These are phyloP conservation scores for Byssochlamys sp. DNA, from an alignment of 2,329 filamentous ascomycete species.

Conservation along the genomic window DNA sequence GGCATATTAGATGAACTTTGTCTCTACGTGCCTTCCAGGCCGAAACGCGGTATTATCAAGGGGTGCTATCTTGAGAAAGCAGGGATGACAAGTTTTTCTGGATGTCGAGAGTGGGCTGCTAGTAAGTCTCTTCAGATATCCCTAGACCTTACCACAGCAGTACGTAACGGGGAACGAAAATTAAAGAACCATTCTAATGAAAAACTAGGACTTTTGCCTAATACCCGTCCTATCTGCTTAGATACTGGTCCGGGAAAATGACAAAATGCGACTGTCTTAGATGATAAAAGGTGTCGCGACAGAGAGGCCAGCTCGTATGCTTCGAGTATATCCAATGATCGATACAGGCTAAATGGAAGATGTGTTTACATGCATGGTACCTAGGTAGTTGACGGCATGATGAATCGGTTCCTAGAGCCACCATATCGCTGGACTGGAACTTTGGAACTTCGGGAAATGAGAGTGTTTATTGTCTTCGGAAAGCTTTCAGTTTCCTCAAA, in stretches of 20 bases:
- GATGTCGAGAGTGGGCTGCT: neutral
- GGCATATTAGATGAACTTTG: neutral
- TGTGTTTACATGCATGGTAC: constrained; percentile 1
- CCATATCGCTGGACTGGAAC: neutral
- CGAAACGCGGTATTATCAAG: neutral
- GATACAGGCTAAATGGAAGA: constrained; percentile 2
- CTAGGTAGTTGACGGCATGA: constrained; percentile 1
- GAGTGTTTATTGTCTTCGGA: neutral
- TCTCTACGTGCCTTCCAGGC: neutral
- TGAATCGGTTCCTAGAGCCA: neutral
- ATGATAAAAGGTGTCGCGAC: neutral
- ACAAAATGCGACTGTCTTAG: neutral
- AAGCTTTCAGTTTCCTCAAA: neutral
- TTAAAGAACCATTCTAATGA: neutral
- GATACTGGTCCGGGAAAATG: neutral
- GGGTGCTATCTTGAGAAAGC: neutral
- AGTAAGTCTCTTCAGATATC: neutral
- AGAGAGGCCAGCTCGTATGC: neutral
- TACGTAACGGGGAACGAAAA: neutral
- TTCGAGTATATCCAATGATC: constrained; percentile 1
- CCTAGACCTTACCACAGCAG: neutral
- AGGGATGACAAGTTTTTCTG: neutral
- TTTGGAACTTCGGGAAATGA: neutral
- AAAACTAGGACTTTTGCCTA: neutral
- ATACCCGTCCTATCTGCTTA: neutral